Percentiles rank a stretch among this genome's conserved stretches.
Conservation (phyloP, 1,139 yeast genomes). For the Blastobotrys ciferrii region DNA sequence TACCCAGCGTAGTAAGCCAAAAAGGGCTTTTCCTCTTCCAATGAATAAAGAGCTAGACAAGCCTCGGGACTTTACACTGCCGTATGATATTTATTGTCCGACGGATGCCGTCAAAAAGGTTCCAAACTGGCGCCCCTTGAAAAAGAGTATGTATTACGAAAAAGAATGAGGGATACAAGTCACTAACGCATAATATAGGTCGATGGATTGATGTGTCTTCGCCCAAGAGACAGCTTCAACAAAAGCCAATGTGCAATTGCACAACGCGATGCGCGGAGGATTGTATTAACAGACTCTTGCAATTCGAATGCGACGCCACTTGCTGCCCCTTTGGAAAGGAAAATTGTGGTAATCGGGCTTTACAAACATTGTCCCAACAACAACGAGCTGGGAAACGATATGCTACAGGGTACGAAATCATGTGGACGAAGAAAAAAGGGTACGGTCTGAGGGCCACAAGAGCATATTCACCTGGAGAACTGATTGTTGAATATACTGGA, state of each 20-base stretch:
- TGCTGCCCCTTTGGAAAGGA: conserved; percentile 37
- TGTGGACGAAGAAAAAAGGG: conserved; percentile 36
- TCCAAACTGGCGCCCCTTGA: conserved; percentile 35
- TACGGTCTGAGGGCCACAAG: conserved; percentile 41
- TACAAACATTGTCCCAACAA: conserved; percentile 29
- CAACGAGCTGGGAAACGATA: conserved; percentile 26
- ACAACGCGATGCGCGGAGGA: conserved; percentile 35
- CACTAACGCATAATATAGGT: conserved; percentile 17
- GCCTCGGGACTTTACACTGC: conserved; percentile 32
- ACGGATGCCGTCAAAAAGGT: conserved; percentile 28
- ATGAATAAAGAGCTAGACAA: conserved; percentile 21
- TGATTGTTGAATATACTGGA: conserved; percentile 46
- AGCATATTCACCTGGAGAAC: conserved; percentile 37
- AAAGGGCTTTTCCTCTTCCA: conserved; percentile 28
- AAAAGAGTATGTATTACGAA: conserved; percentile 23
- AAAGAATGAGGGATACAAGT: not conserved
- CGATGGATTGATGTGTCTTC: conserved; percentile 30
- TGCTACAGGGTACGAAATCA: conserved; percentile 36
- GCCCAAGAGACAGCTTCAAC: conserved; percentile 22
- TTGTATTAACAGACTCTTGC: conserved; percentile 33
- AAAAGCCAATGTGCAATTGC: conserved; percentile 35
- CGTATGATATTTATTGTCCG: conserved; percentile 40
- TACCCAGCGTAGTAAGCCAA: conserved; percentile 6
- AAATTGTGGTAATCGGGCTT: conserved; percentile 42
- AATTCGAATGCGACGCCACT: conserved; percentile 37